phyloP scores from a whole-genome alignment of 1,284 basidiomycete species.

The Leccinum solheimii region DNA sequence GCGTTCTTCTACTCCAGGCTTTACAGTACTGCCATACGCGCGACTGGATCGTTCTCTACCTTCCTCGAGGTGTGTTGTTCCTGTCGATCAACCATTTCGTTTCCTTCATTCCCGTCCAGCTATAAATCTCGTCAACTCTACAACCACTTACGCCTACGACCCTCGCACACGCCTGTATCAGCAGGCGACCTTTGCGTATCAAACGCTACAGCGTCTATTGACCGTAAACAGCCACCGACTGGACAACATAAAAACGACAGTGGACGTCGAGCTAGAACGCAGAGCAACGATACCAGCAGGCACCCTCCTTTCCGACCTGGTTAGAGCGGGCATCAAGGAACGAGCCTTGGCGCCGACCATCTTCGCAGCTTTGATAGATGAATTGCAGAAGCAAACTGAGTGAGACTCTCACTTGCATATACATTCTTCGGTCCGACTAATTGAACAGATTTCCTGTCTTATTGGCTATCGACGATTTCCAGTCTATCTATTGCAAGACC shows the following conservation, averaged over 20 bases:
- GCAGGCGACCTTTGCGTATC: conserved; percentile 67
- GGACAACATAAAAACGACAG: conserved; percentile 40
- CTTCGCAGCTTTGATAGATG: conserved; percentile 65
- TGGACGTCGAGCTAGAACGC: conserved; percentile 48
- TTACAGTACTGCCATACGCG: conserved; percentile 71
- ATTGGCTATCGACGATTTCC: conserved; percentile 86
- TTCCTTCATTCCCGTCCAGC: conserved; percentile 38
- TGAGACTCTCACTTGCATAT: conserved; percentile 36
- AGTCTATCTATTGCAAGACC: conserved; percentile 74
- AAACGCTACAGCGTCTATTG: conserved; percentile 59
- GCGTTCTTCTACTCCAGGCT: conserved; percentile 77
- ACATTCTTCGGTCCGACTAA: not conserved
- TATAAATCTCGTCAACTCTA: conserved; percentile 77
- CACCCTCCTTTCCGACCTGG: conserved; percentile 57
- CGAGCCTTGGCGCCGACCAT: conserved; percentile 58
- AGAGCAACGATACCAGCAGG: conserved; percentile 48
- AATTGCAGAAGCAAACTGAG: conserved; percentile 69
- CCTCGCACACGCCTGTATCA: conserved; percentile 74
- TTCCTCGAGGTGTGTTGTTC: conserved; percentile 69
- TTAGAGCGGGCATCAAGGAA: conserved; percentile 58
- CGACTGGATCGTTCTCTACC: conserved; percentile 86
- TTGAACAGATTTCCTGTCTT: conserved; percentile 62
- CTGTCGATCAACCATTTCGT: not conserved
- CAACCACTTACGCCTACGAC: conserved; percentile 76
- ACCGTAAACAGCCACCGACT: conserved; percentile 54